These are phyloP conservation scores for Hydrangea macrophylla DNA, from an alignment of 148 eudicot genomes.

Conservation along the genomic window DNA sequence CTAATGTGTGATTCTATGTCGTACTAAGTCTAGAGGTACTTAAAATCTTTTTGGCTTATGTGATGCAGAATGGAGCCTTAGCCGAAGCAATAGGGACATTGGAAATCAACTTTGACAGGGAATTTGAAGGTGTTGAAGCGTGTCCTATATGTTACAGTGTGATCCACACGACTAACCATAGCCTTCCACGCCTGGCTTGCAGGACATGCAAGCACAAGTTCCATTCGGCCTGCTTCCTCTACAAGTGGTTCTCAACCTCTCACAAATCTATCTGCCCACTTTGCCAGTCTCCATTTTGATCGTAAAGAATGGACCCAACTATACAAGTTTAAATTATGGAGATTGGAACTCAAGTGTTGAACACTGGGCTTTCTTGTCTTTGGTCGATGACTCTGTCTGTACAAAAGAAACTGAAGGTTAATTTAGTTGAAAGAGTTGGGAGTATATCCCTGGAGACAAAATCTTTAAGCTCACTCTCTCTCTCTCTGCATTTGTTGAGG, in stretches of 20 bases:
- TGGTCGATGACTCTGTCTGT: background rate
- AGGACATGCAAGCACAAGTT: conserved; percentile 96
- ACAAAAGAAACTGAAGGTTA: background rate
- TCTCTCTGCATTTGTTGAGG: too few relatives aligned
- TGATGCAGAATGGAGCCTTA: conserved; percentile 80
- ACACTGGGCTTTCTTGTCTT: background rate
- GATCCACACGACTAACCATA: conserved; percentile 77
- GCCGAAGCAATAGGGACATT: conserved; percentile 94
- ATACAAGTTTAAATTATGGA: background rate
- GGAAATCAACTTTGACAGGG: conserved; percentile 95
- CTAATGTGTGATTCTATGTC: background rate
- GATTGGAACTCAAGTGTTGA: background rate
- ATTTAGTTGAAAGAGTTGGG: conserved; percentile 6
- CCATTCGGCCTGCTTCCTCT: conserved; percentile 92
- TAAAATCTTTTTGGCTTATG: background rate
- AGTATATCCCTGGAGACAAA: background rate
- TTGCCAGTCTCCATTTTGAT: conserved; percentile 90
- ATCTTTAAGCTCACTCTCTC: too few relatives aligned
- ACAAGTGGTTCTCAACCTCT: conserved; percentile 96
- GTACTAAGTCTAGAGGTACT: background rate
- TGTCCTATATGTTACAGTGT: conserved; percentile 99
- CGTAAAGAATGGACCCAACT: background rate
- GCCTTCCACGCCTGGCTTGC: conserved; percentile 95
- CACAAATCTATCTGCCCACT: conserved; percentile 96
- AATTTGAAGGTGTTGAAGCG: conserved; percentile 95